phyloP scores from a whole-genome alignment of 2,329 filamentous ascomycete genomes.

The Fusarium sp. region DNA sequence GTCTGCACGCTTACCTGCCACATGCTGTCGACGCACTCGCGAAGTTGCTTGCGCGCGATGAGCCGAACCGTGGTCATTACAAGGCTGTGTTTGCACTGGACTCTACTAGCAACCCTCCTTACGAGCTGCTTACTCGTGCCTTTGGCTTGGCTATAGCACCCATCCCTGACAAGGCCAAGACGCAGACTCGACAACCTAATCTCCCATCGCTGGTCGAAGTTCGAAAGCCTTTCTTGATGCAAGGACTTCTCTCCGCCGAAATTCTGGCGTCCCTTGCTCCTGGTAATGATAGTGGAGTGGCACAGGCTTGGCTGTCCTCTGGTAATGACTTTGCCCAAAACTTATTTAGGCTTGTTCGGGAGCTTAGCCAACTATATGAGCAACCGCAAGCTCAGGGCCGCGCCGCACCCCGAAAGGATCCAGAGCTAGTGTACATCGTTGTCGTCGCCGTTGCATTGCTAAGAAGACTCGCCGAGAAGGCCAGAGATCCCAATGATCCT shows the following conservation, averaged over 20 bases:
- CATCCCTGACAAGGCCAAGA: conserved; percentile 74
- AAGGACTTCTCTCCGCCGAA: conserved; percentile 90
- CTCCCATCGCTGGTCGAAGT: conserved; percentile 79
- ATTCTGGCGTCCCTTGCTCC: conserved; percentile 84
- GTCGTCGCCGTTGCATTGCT: conserved; percentile 76
- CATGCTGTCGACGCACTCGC: conserved; percentile 91
- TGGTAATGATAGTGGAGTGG: conserved; percentile 77
- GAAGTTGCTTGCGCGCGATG: conserved; percentile 91
- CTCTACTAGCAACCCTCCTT: conserved; percentile 71
- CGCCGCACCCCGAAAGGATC: conserved; percentile 59
- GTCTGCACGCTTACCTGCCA: conserved; percentile 87
- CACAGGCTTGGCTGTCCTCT: conserved; percentile 84
- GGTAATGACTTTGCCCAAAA: conserved; percentile 87
- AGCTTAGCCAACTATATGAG: conserved; percentile 75
- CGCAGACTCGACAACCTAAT: conserved; percentile 69
- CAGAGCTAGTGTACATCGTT: conserved; percentile 72
- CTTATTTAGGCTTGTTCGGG: conserved; percentile 79
- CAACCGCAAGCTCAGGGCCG: conserved; percentile 57
- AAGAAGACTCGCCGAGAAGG: conserved; percentile 77
- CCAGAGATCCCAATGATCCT: conserved; percentile 67
- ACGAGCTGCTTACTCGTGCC: conserved; percentile 85
- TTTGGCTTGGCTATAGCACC: conserved; percentile 90
- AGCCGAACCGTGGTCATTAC: conserved; percentile 90
- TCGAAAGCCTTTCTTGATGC: conserved; percentile 90
- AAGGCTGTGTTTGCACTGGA: conserved; percentile 84